phyloP scores from a whole-genome alignment of 2,329 filamentous ascomycete genomes.

The Aspergillus phoenicis region DNA sequence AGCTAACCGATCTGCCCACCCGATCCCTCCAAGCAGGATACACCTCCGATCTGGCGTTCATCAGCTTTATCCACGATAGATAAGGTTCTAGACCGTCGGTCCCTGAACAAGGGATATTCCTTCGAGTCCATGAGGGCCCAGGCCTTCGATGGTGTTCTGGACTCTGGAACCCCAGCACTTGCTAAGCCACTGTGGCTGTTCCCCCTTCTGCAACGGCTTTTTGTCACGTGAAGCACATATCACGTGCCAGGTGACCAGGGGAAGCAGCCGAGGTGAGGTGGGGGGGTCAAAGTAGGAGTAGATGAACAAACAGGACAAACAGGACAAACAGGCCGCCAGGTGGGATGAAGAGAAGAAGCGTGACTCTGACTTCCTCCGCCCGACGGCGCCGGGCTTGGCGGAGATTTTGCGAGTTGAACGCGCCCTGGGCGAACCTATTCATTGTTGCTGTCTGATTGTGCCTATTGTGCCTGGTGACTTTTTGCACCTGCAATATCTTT shows the following conservation, averaged over 20 bases:
- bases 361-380: constrained; percentile 18
- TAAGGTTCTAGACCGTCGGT: constrained; percentile 33
- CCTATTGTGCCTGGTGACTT: background rate
- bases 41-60: constrained; percentile 9
- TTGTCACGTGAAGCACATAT: constrained; percentile 10
- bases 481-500: background rate
- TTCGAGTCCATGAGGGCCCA: constrained; percentile 32
- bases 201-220: background rate
- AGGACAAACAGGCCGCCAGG: constrained; percentile 26
- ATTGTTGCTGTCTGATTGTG: constrained; percentile 2
- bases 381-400: constrained; percentile 27
- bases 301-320: too few relatives aligned
- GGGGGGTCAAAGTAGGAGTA: too few relatives aligned
- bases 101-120: constrained; percentile 20
- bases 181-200: constrained; percentile 17
- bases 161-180: constrained; percentile 26
- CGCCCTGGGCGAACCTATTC: background rate
- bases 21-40: background rate
- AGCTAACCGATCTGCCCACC: constrained; percentile 4
- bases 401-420: constrained; percentile 30
- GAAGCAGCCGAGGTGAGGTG: background rate
- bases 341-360: constrained; percentile 19
- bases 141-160: constrained; percentile 34
- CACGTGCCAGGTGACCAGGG: constrained; percentile 11
- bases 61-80: constrained; percentile 16